phyloP scores from a whole-genome alignment of 306 rosid species.

The Pterocarpus santalinus region DNA sequence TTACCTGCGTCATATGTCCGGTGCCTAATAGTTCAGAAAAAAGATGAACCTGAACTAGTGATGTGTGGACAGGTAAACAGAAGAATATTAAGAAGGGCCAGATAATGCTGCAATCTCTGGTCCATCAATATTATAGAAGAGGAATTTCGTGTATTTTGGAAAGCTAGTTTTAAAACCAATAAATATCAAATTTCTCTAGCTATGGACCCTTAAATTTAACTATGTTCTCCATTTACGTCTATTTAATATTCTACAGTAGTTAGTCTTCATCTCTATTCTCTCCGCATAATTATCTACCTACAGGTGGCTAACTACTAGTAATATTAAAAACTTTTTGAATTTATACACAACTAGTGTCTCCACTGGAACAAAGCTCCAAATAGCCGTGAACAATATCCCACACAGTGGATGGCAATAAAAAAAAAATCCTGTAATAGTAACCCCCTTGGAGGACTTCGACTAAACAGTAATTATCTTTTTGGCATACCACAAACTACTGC shows the following conservation, averaged over 20 bases:
- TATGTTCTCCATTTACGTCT: background rate
- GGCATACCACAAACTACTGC: slow-evolving; percentile 12
- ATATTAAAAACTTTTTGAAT: background rate
- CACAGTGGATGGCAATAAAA: background rate
- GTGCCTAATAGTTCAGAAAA: no score
- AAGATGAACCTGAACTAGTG: background rate
- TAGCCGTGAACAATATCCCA: slow-evolving; percentile 6
- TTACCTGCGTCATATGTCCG: no score
- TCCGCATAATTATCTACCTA: background rate
- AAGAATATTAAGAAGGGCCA: background rate
- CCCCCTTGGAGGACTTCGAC: background rate
- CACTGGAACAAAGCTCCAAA: background rate
- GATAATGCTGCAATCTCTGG: background rate
- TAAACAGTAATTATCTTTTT: background rate
- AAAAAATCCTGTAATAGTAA: background rate
- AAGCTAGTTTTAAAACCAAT: slow-evolving; percentile 1
- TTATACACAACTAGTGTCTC: background rate
- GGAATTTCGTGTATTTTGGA: background rate
- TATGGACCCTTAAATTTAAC: background rate
- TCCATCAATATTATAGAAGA: background rate
- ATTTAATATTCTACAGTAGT: background rate
- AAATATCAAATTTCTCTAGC: background rate
- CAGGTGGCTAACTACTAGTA: background rate
- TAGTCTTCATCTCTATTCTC: no score
- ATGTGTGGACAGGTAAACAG: background rate